Evolutionary conservation across 2,329 filamentous ascomycete species (phyloP).

Genomic region (Polychaeton citri): DNA sequence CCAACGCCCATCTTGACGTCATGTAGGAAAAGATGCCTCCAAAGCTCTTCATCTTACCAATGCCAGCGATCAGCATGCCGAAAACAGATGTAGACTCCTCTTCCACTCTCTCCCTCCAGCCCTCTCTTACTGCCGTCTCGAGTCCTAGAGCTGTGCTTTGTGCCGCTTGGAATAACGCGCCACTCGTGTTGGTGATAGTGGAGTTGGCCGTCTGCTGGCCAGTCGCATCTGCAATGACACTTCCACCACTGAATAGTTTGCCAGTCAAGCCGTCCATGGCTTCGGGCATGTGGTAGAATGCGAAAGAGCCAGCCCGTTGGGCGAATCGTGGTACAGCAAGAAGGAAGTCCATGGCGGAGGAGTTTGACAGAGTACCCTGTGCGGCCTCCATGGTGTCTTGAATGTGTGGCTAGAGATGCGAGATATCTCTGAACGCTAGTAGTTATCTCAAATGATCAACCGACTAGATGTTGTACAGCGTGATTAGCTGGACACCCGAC

Average conservation of each 20-base stretch:
- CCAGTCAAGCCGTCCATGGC: conserved; percentile 41
- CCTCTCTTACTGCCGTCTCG: conserved; percentile 12
- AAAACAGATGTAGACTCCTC: conserved; percentile 13
- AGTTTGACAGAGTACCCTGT: no score
- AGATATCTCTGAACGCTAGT: no score
- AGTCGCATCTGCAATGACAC: conserved; percentile 47
- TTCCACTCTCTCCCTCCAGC: conserved; percentile 12
- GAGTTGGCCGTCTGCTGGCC: conserved; percentile 28
- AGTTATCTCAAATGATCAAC: no score
- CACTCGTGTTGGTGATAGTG: conserved; percentile 25
- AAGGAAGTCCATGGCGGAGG: not conserved
- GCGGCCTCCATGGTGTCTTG: no score
- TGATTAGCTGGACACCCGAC: no score
- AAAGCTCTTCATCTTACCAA: conserved; percentile 43
- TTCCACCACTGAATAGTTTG: conserved; percentile 41
- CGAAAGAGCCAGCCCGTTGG: conserved; percentile 52
- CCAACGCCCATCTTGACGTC: conserved; percentile 82
- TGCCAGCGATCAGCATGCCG: conserved; percentile 12
- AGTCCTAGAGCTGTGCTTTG: conserved; percentile 27
- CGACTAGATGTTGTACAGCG: no score
- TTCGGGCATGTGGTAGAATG: conserved; percentile 42
- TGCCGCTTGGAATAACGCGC: conserved; percentile 21
- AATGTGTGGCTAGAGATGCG: no score
- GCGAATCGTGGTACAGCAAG: conserved; percentile 39
- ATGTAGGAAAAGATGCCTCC: conserved; percentile 82